These are phyloP conservation scores for Ceratobasidium sp. DNA, from an alignment of 1,284 basidiomycete genomes.

Conservation along the genomic window DNA sequence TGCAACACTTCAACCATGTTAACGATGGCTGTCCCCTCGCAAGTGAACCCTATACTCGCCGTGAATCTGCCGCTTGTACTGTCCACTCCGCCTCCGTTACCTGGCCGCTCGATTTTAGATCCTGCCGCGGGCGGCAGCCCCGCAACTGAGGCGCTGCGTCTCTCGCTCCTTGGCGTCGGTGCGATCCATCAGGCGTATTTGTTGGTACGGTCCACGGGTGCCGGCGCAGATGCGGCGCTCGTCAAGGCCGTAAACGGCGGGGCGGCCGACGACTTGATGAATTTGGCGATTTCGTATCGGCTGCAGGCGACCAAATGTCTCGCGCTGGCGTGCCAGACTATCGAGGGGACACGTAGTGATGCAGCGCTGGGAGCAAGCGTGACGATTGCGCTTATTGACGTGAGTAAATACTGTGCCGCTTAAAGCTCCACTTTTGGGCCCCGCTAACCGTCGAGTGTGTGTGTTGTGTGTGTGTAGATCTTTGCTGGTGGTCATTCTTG, in stretches of 20 bases:
- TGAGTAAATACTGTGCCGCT: constrained; percentile 49
- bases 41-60: constrained; percentile 55
- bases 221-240: constrained; percentile 7
- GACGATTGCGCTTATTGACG: constrained; percentile 56
- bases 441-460: constrained; percentile 44
- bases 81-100: constrained; percentile 49
- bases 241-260: constrained; percentile 48
- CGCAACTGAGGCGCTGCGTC: constrained; percentile 53
- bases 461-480: constrained; percentile 57
- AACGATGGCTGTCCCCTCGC: constrained; percentile 56
- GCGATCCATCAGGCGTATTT: constrained; percentile 56
- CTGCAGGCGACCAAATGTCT: constrained; percentile 50
- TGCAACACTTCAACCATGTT: constrained; percentile 50
- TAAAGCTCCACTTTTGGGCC: constrained; percentile 7
- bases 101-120: constrained; percentile 11
- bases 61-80: constrained; percentile 55
- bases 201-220: constrained; percentile 47
- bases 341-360: constrained; percentile 51
- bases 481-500: constrained; percentile 57
- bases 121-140: constrained; percentile 48
- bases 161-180: constrained; percentile 54
- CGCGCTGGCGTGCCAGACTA: constrained; percentile 48
- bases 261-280: constrained; percentile 50
- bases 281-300: constrained; percentile 49
- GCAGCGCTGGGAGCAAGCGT: constrained; percentile 55